A percentile compares a stretch with the other conserved stretches of the same genome.
phyloP scores from a whole-genome alignment of 352 stramenopile species.

The Thalassiosira mediterranea region DNA sequence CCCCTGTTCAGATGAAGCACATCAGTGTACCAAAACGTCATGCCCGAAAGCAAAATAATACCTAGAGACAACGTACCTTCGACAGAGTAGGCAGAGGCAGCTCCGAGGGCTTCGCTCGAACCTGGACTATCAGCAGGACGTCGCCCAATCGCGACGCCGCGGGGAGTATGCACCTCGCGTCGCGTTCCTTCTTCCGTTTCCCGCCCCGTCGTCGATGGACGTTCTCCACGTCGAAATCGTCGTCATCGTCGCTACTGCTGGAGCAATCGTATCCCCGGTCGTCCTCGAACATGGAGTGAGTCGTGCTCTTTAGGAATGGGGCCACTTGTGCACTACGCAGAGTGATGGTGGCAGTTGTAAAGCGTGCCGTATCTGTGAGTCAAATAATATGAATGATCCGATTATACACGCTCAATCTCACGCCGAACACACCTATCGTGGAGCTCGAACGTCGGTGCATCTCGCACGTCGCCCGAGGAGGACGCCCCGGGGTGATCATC shows the following conservation, averaged over 20 bases:
- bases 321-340: constrained; percentile 76
- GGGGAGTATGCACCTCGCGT: constrained; percentile 52
- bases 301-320: constrained; percentile 64
- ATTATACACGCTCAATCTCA: no score
- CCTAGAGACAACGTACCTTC: no score
- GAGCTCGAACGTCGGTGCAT: no score
- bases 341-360: constrained; percentile 59
- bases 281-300: constrained; percentile 47
- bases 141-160: constrained; percentile 67
- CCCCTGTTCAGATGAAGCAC: no score
- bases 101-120: constrained; percentile 65
- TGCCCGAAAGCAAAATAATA: no score
- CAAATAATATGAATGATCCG: no score
- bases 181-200: constrained; percentile 41
- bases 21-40: no score
- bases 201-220: constrained; percentile 1
- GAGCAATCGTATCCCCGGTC: constrained; percentile 23
- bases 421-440: no score
- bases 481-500: constrained; percentile 8
- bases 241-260: constrained; percentile 32
- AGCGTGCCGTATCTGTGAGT: no score
- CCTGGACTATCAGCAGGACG: constrained; percentile 73
- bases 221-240: constrained; percentile 34
- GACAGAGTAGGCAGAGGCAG: constrained; percentile 79
- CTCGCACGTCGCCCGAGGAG: constrained; percentile 5